Base-by-base conservation (phyloP, 164 flowering plant species). In the Nymphaea colorata region DNA sequence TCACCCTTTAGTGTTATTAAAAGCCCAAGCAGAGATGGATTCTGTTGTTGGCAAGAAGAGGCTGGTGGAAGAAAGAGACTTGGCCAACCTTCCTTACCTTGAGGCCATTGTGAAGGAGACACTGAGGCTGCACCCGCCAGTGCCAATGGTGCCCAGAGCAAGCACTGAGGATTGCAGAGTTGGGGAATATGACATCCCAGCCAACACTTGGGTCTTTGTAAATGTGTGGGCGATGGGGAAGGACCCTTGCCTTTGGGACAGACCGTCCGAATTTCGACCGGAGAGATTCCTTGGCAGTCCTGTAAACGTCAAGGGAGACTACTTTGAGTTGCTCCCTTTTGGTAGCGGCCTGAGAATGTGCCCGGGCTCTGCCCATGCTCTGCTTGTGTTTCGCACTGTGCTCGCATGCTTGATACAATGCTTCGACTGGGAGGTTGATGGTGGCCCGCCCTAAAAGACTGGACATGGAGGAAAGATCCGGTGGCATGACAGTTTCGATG, bases 281-380 rank as follows among this genome's bases (percentile, higher is more conserved):
- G 84, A 87, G 68, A 79, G 96, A 77, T 86, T 87, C 74, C 76
- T 47, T 70, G 57, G 43, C 4, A 64, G 25, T 3, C 16, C 53
- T 43, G 18, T 68, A 36, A 76, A 75, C 43, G 68, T 78, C 64
- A 67, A 77, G 43, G 89, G 87, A 3, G 79, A 79, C 3, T 76
- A 82, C 69, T 87, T 76, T 51, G 74, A 80, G 45, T 59, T 81
- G 0, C 69, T 87, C 68, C 89, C 86, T 0, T 87, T 80, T 65
- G 89, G 89, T 3, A 72, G 77, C 16, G 89, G 92, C 3, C 70
- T 87, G 69, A 79, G 89, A 66, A 76, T 73, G 8, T 85, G 91
- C 73, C 82, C 86, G 4, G 88, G 86, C 17, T 72, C 71, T 14
- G 5, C 66, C 6, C 67, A 83, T 18, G 88, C 79, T 3, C 53